Percentiles rank a stretch among this genome's conserved stretches.
Conservation (phyloP, 164 flowering plant species). For the grape (Vitis vinifera) region DNA sequence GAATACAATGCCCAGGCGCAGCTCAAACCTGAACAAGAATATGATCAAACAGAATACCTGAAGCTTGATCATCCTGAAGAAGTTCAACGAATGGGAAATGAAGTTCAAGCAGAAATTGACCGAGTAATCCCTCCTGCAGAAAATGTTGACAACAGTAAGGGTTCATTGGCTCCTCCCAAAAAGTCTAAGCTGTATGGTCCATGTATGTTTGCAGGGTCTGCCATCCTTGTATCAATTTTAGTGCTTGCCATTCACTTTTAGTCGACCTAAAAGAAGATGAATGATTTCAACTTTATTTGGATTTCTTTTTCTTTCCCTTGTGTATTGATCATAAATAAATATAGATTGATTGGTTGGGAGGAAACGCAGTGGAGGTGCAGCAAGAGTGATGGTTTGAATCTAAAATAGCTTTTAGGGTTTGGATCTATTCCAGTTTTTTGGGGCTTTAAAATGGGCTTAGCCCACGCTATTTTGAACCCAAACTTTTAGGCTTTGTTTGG, state of each 20-base stretch:
- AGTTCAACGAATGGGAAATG: no score
- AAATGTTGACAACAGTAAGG: no score
- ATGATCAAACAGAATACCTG: no score
- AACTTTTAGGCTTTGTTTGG: no score
- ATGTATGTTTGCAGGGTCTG: slow-evolving; percentile 34
- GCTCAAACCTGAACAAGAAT: slow-evolving; percentile 6
- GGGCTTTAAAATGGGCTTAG: no score
- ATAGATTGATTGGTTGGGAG: slow-evolving; percentile 15
- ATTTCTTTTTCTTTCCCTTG: no score
- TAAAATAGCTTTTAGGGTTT: no score
- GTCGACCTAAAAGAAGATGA: slow-evolving; percentile 17
- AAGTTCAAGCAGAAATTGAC: not conserved
- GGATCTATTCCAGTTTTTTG: no score
- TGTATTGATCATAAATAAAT: no score
- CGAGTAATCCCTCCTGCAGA: no score
- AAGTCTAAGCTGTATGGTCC: slow-evolving; percentile 13
- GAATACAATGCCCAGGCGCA: no score
- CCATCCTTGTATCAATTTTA: slow-evolving; percentile 33
- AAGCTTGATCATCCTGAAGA: not conserved
- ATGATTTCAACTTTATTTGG: not conserved
- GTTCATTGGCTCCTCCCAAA: not conserved
- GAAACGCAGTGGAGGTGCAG: slow-evolving; percentile 39
- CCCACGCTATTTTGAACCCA: no score
- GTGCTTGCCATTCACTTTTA: slow-evolving; percentile 26
- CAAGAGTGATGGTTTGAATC: not conserved